phyloP scores from a whole-genome alignment of 2,329 filamentous ascomycete species.

The Colletotrichum spinosum region DNA sequence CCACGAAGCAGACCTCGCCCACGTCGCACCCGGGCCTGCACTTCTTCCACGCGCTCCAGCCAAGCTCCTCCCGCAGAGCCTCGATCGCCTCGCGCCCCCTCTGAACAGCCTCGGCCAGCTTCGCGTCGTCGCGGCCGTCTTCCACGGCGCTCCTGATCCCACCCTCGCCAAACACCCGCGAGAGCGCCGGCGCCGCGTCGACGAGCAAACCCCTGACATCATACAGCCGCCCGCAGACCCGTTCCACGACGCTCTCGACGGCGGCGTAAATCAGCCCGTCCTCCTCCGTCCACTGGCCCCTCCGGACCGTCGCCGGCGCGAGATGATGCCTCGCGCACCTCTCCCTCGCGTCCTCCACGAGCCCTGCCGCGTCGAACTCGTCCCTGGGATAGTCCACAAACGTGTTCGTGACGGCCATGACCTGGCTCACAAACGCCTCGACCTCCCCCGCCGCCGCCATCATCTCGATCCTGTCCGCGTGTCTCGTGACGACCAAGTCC shows the following conservation, averaged over 20 bases:
- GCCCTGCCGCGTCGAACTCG: constrained; percentile 15
- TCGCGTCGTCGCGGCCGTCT: neutral
- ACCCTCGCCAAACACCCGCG: neutral
- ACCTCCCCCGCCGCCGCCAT: constrained; percentile 32
- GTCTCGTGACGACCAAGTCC: constrained; percentile 75
- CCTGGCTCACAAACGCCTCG: constrained; percentile 47
- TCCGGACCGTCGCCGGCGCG: constrained; percentile 40
- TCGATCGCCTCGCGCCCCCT: constrained; percentile 36
- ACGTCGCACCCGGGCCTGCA: constrained; percentile 61
- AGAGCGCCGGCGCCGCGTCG: constrained; percentile 18
- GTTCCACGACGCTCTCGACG: constrained; percentile 50
- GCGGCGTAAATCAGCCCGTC: constrained; percentile 60
- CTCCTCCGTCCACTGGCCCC: constrained; percentile 48
- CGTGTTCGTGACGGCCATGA: constrained; percentile 53
- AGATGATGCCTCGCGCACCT: constrained; percentile 62
- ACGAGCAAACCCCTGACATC: constrained; percentile 11
- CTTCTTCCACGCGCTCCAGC: constrained; percentile 71
- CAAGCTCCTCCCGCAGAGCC: constrained; percentile 59
- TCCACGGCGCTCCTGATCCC: constrained; percentile 1
- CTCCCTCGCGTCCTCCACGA: constrained; percentile 49
- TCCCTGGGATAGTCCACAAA: constrained; percentile 55
- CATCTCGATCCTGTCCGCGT: constrained; percentile 63
- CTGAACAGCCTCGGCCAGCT: constrained; percentile 11
- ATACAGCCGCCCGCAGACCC: constrained; percentile 49
- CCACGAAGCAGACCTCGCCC: constrained; percentile 69